Conservation (phyloP, 257 asterid genomes). For the Capsicum baccatum region DNA sequence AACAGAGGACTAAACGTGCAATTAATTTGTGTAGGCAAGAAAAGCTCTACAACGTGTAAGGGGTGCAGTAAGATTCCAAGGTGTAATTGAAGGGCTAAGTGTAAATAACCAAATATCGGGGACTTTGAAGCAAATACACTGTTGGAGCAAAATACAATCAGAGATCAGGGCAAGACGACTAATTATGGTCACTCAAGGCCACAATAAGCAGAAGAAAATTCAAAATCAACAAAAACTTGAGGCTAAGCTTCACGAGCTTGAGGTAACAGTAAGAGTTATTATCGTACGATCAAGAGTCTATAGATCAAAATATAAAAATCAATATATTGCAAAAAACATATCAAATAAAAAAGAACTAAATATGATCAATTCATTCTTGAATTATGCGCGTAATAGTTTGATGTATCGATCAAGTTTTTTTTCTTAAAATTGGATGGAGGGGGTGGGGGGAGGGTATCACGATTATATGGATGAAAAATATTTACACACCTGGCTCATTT, state of each 20-base stretch:
- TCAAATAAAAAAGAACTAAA: background rate
- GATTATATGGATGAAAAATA: too few relatives aligned
- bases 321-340: background rate
- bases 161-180: conserved; percentile 66
- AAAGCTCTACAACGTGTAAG: conserved; percentile 48
- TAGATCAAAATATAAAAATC: background rate
- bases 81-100: conserved; percentile 45
- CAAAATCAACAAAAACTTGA: conserved; percentile 68
- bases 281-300: background rate
- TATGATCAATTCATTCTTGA: background rate
- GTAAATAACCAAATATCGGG: conserved; percentile 52
- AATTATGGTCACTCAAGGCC: conserved; percentile 60
- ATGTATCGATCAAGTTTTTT: background rate
- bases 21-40: conserved; percentile 50
- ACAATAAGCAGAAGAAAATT: conserved; percentile 55
- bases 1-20: background rate
- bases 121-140: conserved; percentile 63
- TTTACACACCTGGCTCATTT: background rate
- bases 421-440: too few relatives aligned
- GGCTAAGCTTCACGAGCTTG: conserved; percentile 75
- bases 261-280: conserved; percentile 40
- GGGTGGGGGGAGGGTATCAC: too few relatives aligned
- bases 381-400: background rate
- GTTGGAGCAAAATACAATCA: conserved; percentile 68
- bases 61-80: conserved; percentile 52